Evolutionary conservation across 1,139 yeast genomes (phyloP).

Genomic region (Scheffersomyces titani): DNA sequence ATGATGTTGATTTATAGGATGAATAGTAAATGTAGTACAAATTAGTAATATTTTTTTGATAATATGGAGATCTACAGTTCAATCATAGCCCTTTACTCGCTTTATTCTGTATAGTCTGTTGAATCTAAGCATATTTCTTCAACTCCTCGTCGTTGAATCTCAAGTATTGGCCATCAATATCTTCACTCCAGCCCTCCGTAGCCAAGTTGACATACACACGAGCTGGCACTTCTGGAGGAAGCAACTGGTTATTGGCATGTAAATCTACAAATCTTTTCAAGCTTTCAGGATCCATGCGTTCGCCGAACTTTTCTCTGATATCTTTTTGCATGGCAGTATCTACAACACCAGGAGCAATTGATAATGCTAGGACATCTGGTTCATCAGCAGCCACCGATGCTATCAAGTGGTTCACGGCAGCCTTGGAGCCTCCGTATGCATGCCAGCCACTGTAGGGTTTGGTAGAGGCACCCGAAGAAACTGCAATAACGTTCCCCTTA

Average conservation of each 20-base stretch:
- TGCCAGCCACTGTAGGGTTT: slow-evolving; percentile 73
- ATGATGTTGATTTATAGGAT: too few relatives aligned
- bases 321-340: slow-evolving; percentile 83
- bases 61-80: background rate
- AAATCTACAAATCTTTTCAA: slow-evolving; percentile 62
- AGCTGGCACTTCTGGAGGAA: slow-evolving; percentile 73
- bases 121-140: slow-evolving; percentile 9
- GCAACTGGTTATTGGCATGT: slow-evolving; percentile 53
- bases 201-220: slow-evolving; percentile 66
- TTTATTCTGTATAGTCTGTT: background rate
- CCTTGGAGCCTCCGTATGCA: slow-evolving; percentile 88
- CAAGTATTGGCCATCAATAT: slow-evolving; percentile 63
- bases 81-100: background rate
- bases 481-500: slow-evolving; percentile 68
- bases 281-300: slow-evolving; percentile 57
- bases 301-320: slow-evolving; percentile 62
- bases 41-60: too few relatives aligned
- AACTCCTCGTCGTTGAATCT: slow-evolving; percentile 56
- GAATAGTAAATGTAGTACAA: background rate
- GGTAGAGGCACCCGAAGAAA: slow-evolving; percentile 83
- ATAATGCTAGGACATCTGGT: slow-evolving; percentile 53
- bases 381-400: slow-evolving; percentile 69
- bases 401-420: slow-evolving; percentile 80
- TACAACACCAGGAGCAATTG: slow-evolving; percentile 93
- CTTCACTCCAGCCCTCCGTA: slow-evolving; percentile 51